Percentiles rank a stretch among this genome's conserved stretches.
Conservation (phyloP, 2,329 filamentous ascomycete genomes). For the Claviceps sp. region DNA sequence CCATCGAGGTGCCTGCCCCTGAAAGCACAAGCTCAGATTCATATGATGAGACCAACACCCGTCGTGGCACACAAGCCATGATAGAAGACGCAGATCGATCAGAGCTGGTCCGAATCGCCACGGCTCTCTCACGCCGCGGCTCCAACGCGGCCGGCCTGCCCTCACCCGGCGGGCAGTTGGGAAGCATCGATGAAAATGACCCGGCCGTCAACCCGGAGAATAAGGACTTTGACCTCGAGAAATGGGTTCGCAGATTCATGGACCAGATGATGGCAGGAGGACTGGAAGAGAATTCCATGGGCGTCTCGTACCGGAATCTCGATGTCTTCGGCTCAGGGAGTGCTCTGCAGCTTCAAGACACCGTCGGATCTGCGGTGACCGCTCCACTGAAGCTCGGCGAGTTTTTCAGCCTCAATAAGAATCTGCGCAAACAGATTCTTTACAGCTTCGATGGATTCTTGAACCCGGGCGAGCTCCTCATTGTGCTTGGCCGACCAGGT, state of each 20-base stretch:
- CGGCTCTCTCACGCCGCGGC: conserved; percentile 23
- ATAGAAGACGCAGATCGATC: conserved; percentile 20
- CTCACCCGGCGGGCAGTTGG: conserved; percentile 8
- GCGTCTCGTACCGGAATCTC: conserved; percentile 51
- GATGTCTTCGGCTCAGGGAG: conserved; percentile 53
- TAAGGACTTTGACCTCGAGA: conserved; percentile 25
- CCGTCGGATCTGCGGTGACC: conserved; percentile 44
- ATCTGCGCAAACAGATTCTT: conserved; percentile 45
- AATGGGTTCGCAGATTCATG: conserved; percentile 28
- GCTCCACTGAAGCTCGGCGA: conserved; percentile 45
- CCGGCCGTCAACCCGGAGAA: conserved; percentile 24
- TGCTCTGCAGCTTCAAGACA: conserved; percentile 55
- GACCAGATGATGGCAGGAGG: conserved; percentile 38
- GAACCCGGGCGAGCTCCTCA: conserved; percentile 50
- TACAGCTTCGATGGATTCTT: conserved; percentile 51
- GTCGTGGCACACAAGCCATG: conserved; percentile 7
- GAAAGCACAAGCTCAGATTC: neutral
- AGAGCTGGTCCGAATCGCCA: conserved; percentile 27
- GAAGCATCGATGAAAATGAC: conserved; percentile 15
- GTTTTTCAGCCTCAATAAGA: conserved; percentile 32
- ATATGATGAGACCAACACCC: conserved; percentile 4
- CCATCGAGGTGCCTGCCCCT: neutral
- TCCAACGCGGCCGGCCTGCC: conserved; percentile 12
- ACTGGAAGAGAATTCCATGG: conserved; percentile 37
- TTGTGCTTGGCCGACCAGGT: conserved; percentile 54